Percentiles rank a stretch among this genome's conserved stretches.
phyloP scores from a whole-genome alignment of 176 grass and related monocot species.

The Eleusine coracana region DNA sequence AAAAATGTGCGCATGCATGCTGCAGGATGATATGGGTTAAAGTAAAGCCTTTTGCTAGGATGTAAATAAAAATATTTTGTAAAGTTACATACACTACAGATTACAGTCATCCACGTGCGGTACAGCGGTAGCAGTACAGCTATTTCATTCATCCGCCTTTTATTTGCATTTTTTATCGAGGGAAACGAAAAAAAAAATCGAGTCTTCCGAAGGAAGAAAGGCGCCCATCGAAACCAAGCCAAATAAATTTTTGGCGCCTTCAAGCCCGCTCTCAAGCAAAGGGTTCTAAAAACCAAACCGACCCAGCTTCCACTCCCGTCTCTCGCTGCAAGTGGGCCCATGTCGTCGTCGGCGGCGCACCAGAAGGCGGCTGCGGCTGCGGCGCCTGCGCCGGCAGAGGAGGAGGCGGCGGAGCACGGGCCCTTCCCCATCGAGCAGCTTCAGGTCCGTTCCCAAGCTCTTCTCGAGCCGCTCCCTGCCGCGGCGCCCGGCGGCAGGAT shows the following conservation, averaged over 20 bases:
- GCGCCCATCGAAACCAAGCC: background rate
- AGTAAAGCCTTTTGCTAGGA: no score
- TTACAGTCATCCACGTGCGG: no score
- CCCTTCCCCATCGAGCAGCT: constrained; percentile 65
- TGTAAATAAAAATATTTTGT: no score
- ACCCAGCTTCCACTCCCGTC: no score
- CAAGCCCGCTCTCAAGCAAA: background rate
- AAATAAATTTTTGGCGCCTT: constrained; percentile 44
- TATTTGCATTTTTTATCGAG: background rate
- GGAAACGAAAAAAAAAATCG: background rate
- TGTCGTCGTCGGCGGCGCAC: constrained; percentile 38
- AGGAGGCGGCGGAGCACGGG: constrained; percentile 39
- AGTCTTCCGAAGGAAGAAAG: constrained; percentile 20
- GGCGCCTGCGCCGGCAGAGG: background rate
- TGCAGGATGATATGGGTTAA: no score
- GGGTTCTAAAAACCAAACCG: background rate
- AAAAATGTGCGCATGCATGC: no score
- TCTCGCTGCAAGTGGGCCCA: constrained; percentile 35
- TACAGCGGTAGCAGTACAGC: no score
- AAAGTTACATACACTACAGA: no score
- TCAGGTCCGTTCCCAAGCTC: constrained; percentile 37
- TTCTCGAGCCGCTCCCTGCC: background rate
- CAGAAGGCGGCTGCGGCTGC: constrained; percentile 30
- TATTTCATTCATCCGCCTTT: background rate
- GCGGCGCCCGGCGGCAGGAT: background rate